Evolutionary conservation across 495 filamentous ascomycete genomes (phyloP).

Genomic region (Aspergillus coremiiformis): DNA sequence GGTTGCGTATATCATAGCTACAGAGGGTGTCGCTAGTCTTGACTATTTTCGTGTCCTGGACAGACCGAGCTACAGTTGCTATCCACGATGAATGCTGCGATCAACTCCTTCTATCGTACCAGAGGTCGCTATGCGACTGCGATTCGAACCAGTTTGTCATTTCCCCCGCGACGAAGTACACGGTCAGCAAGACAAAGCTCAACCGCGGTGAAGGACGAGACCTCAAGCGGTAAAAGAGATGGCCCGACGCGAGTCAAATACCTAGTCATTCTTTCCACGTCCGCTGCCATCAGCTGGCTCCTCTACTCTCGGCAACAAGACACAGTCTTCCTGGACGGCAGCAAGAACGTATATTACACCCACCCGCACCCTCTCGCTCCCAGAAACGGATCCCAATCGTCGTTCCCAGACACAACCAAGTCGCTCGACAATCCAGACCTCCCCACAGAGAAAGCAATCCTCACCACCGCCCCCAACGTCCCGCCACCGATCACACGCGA

Average conservation of each 20-base stretch:
- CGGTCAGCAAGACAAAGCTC: not conserved
- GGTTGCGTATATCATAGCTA: too few species aligned
- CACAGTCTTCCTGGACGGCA: not conserved
- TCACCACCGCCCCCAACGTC: conserved; percentile 13
- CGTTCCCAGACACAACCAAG: not conserved
- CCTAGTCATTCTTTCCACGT: not conserved
- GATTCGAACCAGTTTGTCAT: too few species aligned
- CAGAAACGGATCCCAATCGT: not conserved
- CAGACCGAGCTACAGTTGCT: too few species aligned
- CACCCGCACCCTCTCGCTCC: not conserved
- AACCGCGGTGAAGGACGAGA: not conserved
- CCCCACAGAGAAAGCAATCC: conserved; percentile 9
- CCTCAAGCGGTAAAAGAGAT: not conserved
- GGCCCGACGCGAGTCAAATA: not conserved
- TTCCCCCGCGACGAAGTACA: too few species aligned
- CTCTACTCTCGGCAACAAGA: not conserved
- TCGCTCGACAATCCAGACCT: not conserved
- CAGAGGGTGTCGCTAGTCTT: too few species aligned
- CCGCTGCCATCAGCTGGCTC: not conserved
- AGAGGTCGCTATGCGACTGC: too few species aligned
- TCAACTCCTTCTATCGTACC: too few species aligned
- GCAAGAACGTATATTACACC: not conserved
- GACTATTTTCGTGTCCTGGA: too few species aligned
- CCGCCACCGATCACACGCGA: conserved; percentile 13
- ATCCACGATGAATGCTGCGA: too few species aligned